Evolutionary conservation across 768 basidiomycete species (phyloP).

Genomic region (Suillus bovinus): DNA sequence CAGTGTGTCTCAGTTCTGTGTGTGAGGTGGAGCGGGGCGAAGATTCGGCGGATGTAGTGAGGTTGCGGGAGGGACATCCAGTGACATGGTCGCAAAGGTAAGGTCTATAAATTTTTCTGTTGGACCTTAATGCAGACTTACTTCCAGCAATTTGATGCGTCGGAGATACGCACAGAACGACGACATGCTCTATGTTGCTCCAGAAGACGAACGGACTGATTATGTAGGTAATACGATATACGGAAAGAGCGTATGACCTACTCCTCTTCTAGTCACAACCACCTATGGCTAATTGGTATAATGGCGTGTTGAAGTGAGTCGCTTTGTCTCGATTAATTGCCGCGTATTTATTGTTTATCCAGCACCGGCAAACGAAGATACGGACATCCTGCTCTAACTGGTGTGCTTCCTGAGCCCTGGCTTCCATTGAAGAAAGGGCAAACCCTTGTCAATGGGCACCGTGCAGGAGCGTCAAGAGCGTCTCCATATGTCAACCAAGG

Average conservation of each 20-base stretch:
- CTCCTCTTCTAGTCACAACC: constrained; percentile 73
- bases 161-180: constrained; percentile 91
- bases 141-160: constrained; percentile 74
- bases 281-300: constrained; percentile 94
- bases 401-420: constrained; percentile 92
- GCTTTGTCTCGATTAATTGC: not conserved
- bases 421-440: constrained; percentile 87
- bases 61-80: constrained; percentile 78
- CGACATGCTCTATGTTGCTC: constrained; percentile 92
- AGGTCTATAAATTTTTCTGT: constrained; percentile 14
- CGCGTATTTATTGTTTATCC: constrained; percentile 10
- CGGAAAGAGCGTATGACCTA: not conserved
- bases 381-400: constrained; percentile 94
- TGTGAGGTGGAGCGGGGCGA: constrained; percentile 90
- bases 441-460: constrained; percentile 58
- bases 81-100: constrained; percentile 90
- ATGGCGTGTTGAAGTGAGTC: constrained; percentile 84
- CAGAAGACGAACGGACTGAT: constrained; percentile 90
- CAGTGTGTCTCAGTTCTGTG: constrained; percentile 82
- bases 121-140: constrained; percentile 9
- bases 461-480: constrained; percentile 35
- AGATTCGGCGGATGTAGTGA: constrained; percentile 75
- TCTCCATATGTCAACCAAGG: constrained; percentile 53
- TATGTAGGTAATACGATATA: constrained; percentile 51
- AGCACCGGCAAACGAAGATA: constrained; percentile 95